These are phyloP conservation scores for Exophiala bonariae DNA, from an alignment of 2,329 filamentous ascomycete species.

Conservation along the genomic window DNA sequence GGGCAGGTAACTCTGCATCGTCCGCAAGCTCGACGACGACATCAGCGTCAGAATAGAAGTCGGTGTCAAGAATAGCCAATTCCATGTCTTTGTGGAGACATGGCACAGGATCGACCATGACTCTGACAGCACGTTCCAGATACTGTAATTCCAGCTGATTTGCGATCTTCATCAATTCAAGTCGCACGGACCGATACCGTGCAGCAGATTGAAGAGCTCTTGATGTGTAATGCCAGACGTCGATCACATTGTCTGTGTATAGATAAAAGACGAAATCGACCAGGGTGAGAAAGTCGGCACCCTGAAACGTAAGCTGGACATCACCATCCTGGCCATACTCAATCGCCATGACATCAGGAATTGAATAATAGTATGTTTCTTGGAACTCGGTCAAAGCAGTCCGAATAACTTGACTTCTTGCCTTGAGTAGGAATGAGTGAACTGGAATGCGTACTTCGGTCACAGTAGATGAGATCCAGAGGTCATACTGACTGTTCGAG, in stretches of 20 bases:
- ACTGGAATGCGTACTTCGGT: slow-evolving; percentile 74
- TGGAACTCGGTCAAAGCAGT: slow-evolving; percentile 61
- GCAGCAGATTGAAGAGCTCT: slow-evolving; percentile 65
- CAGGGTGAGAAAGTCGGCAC: slow-evolving; percentile 74
- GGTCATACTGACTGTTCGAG: slow-evolving; percentile 30
- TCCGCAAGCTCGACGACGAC: slow-evolving; percentile 76
- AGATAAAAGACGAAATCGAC: slow-evolving; percentile 77
- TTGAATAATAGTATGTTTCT: slow-evolving; percentile 53
- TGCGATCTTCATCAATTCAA: slow-evolving; percentile 85
- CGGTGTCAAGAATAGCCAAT: slow-evolving; percentile 64
- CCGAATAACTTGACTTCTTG: slow-evolving; percentile 70
- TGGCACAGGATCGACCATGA: slow-evolving; percentile 66
- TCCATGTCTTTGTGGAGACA: slow-evolving; percentile 70
- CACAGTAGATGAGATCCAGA: slow-evolving; percentile 54
- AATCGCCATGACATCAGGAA: slow-evolving; percentile 63
- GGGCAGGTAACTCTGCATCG: slow-evolving; percentile 66
- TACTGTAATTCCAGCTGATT: slow-evolving; percentile 67
- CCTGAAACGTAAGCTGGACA: slow-evolving; percentile 64
- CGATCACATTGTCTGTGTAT: slow-evolving; percentile 77
- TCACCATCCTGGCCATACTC: slow-evolving; percentile 52
- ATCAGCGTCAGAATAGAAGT: slow-evolving; percentile 78
- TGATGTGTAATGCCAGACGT: slow-evolving; percentile 80
- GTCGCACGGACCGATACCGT: slow-evolving; percentile 76
- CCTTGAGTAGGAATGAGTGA: slow-evolving; percentile 77
- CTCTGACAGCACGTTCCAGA: slow-evolving; percentile 74